phyloP scores from a whole-genome alignment of 352 stramenopile species.

The Phytophthora chlamydospora region DNA sequence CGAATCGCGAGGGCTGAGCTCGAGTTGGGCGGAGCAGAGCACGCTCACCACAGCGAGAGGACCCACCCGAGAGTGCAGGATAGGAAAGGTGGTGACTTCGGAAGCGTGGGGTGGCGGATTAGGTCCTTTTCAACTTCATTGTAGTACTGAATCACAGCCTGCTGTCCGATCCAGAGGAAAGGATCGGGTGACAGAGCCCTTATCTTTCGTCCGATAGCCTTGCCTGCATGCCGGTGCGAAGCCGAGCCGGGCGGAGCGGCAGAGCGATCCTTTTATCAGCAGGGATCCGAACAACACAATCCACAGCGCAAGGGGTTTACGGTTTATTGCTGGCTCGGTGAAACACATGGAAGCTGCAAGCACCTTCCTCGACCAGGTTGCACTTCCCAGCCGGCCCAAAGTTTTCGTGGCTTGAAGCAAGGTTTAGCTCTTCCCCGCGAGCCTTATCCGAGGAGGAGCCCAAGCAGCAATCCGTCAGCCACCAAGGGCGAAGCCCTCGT shows the following conservation, averaged over 20 bases:
- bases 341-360: constrained; percentile 11
- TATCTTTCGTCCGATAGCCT: constrained; percentile 22
- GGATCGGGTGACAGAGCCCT: constrained; percentile 24
- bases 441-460: not conserved
- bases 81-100: constrained; percentile 1
- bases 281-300: constrained; percentile 11
- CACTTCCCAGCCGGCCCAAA: not conserved
- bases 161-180: constrained; percentile 23
- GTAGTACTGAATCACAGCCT: not conserved
- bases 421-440: not conserved
- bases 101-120: constrained; percentile 3
- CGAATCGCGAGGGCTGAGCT: constrained; percentile 3
- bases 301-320: not conserved
- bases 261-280: constrained; percentile 20
- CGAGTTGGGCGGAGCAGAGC: constrained; percentile 5
- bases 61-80: constrained; percentile 1
- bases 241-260: constrained; percentile 10
- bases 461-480: too few species aligned
- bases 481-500: too few species aligned
- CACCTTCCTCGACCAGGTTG: not conserved
- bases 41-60: not conserved
- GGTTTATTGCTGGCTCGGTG: constrained; percentile 9
- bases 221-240: constrained; percentile 11
- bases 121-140: constrained; percentile 16
- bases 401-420: constrained; percentile 15